These are phyloP conservation scores for Selaginella moellendorffii DNA, from an alignment of 75 land plant species.

Conservation along the genomic window DNA sequence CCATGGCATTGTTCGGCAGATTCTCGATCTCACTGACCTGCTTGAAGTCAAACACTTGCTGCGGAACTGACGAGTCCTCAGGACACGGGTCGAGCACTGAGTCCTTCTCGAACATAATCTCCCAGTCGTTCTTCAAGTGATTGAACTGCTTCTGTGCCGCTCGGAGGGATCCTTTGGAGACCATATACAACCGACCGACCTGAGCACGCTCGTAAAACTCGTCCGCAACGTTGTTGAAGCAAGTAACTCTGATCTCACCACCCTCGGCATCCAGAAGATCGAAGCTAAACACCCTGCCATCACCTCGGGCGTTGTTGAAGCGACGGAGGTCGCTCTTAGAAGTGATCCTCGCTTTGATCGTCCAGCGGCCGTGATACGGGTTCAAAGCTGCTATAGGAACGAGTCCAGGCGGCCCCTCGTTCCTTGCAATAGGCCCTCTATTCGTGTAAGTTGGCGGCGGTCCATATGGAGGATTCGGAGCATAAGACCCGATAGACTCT, in stretches of 20 bases:
- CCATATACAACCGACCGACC: constrained; percentile 67
- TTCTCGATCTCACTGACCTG: constrained; percentile 73
- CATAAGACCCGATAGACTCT: no score
- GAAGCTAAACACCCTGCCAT: constrained; percentile 89
- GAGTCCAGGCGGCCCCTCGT: constrained; percentile 76
- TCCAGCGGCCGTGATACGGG: constrained; percentile 95
- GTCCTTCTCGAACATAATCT: constrained; percentile 60
- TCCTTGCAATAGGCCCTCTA: constrained; percentile 57
- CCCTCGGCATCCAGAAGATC: constrained; percentile 91
- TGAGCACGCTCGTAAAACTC: constrained; percentile 59
- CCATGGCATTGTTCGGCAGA: constrained; percentile 48
- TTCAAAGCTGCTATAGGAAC: constrained; percentile 82
- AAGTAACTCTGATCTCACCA: constrained; percentile 84
- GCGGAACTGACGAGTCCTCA: constrained; percentile 69
- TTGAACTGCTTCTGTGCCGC: constrained; percentile 88
- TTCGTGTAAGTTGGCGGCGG: constrained; percentile 58
- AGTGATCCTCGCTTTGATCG: constrained; percentile 87
- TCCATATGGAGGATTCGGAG: constrained; percentile 46
- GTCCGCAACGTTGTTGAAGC: constrained; percentile 82
- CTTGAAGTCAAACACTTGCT: constrained; percentile 64
- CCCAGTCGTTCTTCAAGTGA: constrained; percentile 94
- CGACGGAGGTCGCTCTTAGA: constrained; percentile 76
- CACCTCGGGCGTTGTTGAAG: constrained; percentile 85
- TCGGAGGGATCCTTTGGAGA: constrained; percentile 81
- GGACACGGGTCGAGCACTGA: constrained; percentile 74